phyloP scores from a whole-genome alignment of 2,329 filamentous ascomycete genomes.

The Fusarium proliferatum region DNA sequence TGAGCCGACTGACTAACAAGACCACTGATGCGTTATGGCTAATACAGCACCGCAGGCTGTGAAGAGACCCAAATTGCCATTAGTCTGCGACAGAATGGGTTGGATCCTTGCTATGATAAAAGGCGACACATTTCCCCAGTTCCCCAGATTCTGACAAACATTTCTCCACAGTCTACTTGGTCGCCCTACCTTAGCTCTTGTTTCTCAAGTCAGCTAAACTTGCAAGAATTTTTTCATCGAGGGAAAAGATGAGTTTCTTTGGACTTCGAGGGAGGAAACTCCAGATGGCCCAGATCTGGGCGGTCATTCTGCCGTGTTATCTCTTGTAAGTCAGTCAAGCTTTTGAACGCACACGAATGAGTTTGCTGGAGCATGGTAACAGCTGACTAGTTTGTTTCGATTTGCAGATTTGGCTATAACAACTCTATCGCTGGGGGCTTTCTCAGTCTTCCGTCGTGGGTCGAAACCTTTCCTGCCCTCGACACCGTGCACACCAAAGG shows the following conservation, averaged over 20 bases:
- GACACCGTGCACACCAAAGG: slow-evolving; percentile 2
- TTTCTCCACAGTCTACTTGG: background rate
- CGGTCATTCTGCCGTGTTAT: background rate
- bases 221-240: rapidly evolving
- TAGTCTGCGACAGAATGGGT: background rate
- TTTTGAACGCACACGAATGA: rapidly evolving
- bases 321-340: background rate
- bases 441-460: background rate
- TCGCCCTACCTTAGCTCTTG: background rate
- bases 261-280: background rate
- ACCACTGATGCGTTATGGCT: background rate
- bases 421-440: slow-evolving; percentile 7
- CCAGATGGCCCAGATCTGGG: slow-evolving; percentile 9
- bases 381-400: rapidly evolving
- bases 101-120: background rate
- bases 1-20: background rate
- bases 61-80: background rate
- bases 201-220: rapidly evolving
- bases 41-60: background rate
- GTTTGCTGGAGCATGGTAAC: background rate
- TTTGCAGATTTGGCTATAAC: background rate
- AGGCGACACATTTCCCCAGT: background rate
- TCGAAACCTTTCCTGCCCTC: slow-evolving; percentile 2
- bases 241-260: background rate
- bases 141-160: background rate